Percentiles rank a stretch among this genome's conserved stretches.
Evolutionary conservation across 2,329 filamentous ascomycete species (phyloP).

Genomic region (Tolypocladium amazonense): DNA sequence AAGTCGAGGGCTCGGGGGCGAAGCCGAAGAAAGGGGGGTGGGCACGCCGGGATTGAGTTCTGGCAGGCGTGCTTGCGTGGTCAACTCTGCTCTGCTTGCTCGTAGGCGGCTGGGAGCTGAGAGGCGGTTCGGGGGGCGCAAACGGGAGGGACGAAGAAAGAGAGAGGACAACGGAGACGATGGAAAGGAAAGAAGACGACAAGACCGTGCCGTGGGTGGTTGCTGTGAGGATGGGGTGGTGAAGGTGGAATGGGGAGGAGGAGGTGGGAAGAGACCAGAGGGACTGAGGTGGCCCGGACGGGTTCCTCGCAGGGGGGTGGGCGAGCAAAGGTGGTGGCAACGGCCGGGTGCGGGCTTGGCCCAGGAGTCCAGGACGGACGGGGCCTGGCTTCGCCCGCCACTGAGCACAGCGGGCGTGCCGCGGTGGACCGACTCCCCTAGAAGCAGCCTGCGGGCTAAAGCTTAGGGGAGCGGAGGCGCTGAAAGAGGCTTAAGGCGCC

Average conservation of each 20-base stretch:
- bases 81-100: constrained; percentile 2
- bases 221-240: constrained; percentile 1
- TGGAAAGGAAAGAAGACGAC: constrained; percentile 14
- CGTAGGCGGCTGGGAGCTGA: constrained; percentile 10
- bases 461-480: neutral
- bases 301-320: neutral
- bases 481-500: neutral
- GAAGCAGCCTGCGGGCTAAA: neutral
- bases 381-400: neutral
- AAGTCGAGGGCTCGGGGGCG: constrained; percentile 9
- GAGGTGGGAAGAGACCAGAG: constrained; percentile 1
- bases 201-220: constrained; percentile 3
- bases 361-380: neutral
- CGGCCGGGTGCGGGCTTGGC: constrained; percentile 1
- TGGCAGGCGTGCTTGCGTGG: constrained; percentile 7
- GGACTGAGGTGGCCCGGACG: neutral
- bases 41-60: constrained; percentile 8
- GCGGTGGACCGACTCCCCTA: neutral
- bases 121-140: constrained; percentile 12
- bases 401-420: neutral
- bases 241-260: constrained; percentile 6
- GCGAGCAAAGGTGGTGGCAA: neutral
- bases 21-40: constrained; percentile 19
- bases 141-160: constrained; percentile 13
- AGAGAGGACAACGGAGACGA: constrained; percentile 14